Conservation (phyloP, 2,329 filamentous ascomycete species). For the Xylariaceae sp. region DNA sequence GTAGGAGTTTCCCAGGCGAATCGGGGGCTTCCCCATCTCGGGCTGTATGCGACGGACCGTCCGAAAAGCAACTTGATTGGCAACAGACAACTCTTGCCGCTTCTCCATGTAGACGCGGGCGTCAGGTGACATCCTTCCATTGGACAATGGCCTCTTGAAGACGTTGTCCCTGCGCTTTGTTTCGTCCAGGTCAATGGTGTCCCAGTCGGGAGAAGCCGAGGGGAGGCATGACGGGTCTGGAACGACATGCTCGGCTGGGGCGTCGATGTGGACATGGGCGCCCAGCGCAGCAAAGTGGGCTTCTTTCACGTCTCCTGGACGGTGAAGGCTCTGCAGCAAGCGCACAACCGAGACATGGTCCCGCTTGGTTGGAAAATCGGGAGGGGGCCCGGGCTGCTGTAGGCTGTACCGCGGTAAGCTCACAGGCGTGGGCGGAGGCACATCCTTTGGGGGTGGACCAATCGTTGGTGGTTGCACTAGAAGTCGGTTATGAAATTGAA, state of each 20-base stretch:
- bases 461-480: slow-evolving; percentile 23
- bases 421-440: slow-evolving; percentile 53
- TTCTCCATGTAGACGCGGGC: slow-evolving; percentile 54
- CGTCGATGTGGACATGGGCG: slow-evolving; percentile 49
- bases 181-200: slow-evolving; percentile 43
- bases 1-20: slow-evolving; percentile 57
- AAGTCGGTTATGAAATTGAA: slow-evolving; percentile 20
- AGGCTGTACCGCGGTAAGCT: slow-evolving; percentile 42
- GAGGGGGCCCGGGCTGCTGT: too few species aligned
- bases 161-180: slow-evolving; percentile 43
- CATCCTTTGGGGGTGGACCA: slow-evolving; percentile 39
- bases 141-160: slow-evolving; percentile 45
- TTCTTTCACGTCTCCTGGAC: slow-evolving; percentile 44
- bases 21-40: slow-evolving; percentile 46
- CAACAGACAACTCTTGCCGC: slow-evolving; percentile 48
- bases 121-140: slow-evolving; percentile 51
- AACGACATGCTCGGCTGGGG: slow-evolving; percentile 43
- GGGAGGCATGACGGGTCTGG: slow-evolving; percentile 50
- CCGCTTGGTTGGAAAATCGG: slow-evolving; percentile 14
- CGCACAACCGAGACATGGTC: slow-evolving; percentile 38
- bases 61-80: slow-evolving; percentile 55
- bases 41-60: slow-evolving; percentile 54
- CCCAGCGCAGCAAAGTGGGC: slow-evolving; percentile 53
- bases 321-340: slow-evolving; percentile 49
- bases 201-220: slow-evolving; percentile 48